Evolutionary conservation across 1,139 yeast genomes (phyloP).

Genomic region (Pichia sp.): DNA sequence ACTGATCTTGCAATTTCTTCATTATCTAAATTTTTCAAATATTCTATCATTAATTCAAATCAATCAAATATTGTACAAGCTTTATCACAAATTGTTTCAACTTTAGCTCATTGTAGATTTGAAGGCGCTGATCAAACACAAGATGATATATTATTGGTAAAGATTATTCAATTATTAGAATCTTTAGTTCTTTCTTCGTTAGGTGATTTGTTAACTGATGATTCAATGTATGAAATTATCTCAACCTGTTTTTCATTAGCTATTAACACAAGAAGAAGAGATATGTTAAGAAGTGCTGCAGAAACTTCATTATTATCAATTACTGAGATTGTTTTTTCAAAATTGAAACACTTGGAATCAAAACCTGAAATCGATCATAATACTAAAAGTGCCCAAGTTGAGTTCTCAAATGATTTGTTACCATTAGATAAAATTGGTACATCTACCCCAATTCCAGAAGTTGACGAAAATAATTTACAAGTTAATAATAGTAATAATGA

Average conservation of each 20-base stretch:
- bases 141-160: conserved; percentile 85
- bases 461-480: too few relatives aligned
- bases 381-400: conserved; percentile 24
- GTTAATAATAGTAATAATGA: too few relatives aligned
- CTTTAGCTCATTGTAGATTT: conserved; percentile 90
- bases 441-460: conserved; percentile 15
- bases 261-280: conserved; percentile 87
- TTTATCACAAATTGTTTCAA: conserved; percentile 58
- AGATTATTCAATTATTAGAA: conserved; percentile 73
- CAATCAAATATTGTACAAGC: conserved; percentile 48
- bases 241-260: conserved; percentile 92
- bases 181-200: conserved; percentile 58
- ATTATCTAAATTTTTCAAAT: conserved; percentile 59
- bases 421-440: conserved; percentile 31
- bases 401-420: conserved; percentile 24
- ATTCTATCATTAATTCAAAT: conserved; percentile 43
- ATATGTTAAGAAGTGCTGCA: conserved; percentile 82
- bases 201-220: conserved; percentile 65
- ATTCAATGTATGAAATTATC: conserved; percentile 79
- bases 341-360: conserved; percentile 46
- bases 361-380: conserved; percentile 28
- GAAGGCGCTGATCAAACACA: conserved; percentile 92
- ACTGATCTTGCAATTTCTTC: conserved; percentile 80
- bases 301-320: conserved; percentile 76
- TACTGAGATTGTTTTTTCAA: conserved; percentile 61